Evolutionary conservation across 2,329 filamentous ascomycete species (phyloP), one percentile per base, ranked within the genome.

Genomic region (Scleromitrula shiraiana): DNA sequence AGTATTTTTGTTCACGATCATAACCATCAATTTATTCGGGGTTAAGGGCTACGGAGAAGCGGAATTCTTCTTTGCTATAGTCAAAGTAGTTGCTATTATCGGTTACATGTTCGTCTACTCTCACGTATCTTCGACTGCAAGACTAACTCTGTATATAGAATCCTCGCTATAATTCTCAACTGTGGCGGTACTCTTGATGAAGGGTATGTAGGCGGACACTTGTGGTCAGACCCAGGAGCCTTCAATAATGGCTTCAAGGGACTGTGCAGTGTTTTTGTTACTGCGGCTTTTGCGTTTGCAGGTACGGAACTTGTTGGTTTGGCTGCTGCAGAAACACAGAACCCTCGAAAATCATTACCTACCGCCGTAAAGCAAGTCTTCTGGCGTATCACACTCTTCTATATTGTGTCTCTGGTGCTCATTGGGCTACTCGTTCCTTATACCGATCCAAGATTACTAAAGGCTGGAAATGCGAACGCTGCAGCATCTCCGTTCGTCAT

Each of bases 291-390:
- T 59, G 74, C 85, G 51, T 89, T 88, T 58, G 78, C 82, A 2
- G 85, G 85, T 9, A 88, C 84, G 1, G 85, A 89, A 62, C 72
- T 88, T 62, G 82, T 88, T 41, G 85, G 85, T 45, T 76, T 90
- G 12, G 84, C 85, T 3, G 85, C 85, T 2, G 85, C 85, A 26
- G 85, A 90, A 64, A 85, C 85, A 1, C 79, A 76, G n/a, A 88
- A 88, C 60, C 85, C 85, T 3, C 76, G 83, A 50, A 87, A 93
- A 63, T 86, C 84, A 1, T 73, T 96, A 0, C 90, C 90, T 0
- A 88, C 82, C 0, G 90, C 90, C 10, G 81, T 94, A 60, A 95
- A 94, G 69, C 89, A 95, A 65, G 88, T 95, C 19, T 95, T 95
- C 67, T 96, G 90, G 89, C 83, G 90, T 60, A 95, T 95, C 62